A percentile compares a stretch with the other conserved stretches of the same genome.
Evolutionary conservation across 2,329 filamentous ascomycete genomes (phyloP).

Genomic region (Sclerotinia minor): DNA sequence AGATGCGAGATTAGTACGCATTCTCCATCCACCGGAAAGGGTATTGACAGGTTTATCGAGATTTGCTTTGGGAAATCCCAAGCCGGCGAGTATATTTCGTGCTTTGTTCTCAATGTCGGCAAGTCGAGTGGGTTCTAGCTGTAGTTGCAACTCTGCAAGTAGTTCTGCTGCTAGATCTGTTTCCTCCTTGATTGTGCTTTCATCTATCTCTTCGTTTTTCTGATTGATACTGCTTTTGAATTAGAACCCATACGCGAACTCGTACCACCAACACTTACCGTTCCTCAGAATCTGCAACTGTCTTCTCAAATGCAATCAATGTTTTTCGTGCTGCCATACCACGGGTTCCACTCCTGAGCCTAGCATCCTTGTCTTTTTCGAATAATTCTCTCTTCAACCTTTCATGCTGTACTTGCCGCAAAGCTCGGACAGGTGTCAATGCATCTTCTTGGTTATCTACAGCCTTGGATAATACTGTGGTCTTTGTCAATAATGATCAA

Average conservation of each 20-base stretch:
- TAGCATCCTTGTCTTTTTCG: constrained; percentile 70
- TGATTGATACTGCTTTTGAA: constrained; percentile 47
- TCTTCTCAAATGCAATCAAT: constrained; percentile 67
- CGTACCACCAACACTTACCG: constrained; percentile 34
- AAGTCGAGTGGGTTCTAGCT: constrained; percentile 65
- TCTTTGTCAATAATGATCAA: not conserved
- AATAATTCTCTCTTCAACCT: constrained; percentile 64
- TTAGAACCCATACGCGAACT: constrained; percentile 1
- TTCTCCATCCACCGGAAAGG: constrained; percentile 76
- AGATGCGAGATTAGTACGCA: constrained; percentile 65
- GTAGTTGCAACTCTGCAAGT: constrained; percentile 66
- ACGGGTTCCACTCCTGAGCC: constrained; percentile 70
- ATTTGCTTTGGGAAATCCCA: constrained; percentile 64
- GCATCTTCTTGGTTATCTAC: constrained; percentile 57
- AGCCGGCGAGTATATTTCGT: constrained; percentile 55
- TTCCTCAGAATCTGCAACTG: constrained; percentile 53
- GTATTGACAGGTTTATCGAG: constrained; percentile 61
- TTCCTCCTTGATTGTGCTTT: constrained; percentile 60
- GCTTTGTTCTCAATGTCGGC: constrained; percentile 66
- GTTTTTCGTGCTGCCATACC: constrained; percentile 76
- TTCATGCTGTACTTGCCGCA: constrained; percentile 63
- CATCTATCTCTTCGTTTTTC: constrained; percentile 55
- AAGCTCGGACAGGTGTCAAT: constrained; percentile 57
- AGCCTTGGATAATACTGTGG: constrained; percentile 56
- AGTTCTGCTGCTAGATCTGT: constrained; percentile 69